Conservation (phyloP, 164 flowering plant genomes). For the Vitis rotundifolia region DNA sequence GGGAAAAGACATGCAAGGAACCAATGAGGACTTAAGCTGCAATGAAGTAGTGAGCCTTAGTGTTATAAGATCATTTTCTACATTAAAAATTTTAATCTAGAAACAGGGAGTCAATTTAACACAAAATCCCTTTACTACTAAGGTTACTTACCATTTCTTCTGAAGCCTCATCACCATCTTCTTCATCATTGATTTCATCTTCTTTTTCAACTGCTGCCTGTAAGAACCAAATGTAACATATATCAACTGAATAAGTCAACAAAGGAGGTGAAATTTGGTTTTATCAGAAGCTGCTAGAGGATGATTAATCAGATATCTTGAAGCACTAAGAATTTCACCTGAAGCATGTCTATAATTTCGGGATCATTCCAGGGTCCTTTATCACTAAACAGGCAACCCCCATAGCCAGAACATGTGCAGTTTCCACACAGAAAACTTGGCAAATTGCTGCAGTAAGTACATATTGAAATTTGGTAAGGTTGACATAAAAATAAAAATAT, state of each 20-base stretch:
- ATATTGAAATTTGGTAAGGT: neutral
- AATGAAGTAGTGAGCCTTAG: too few relatives aligned
- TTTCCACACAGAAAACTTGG: slow-evolving; percentile 75
- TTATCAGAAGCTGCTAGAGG: neutral
- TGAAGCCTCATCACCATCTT: slow-evolving; percentile 11
- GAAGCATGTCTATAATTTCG: slow-evolving; percentile 44
- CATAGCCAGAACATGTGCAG: slow-evolving; percentile 68
- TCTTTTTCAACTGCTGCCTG: slow-evolving; percentile 37
- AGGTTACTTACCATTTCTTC: slow-evolving; percentile 21
- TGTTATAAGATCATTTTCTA: too few relatives aligned
- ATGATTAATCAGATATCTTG: neutral
- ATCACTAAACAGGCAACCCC: slow-evolving; percentile 70
- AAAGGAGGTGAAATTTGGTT: neutral
- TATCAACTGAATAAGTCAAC: neutral
- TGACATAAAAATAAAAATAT: neutral
- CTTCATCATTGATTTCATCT: slow-evolving; percentile 13
- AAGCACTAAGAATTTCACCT: slow-evolving; percentile 27
- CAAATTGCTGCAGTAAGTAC: slow-evolving; percentile 46
- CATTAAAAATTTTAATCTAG: neutral
- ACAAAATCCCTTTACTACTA: too few relatives aligned
- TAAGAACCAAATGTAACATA: slow-evolving; percentile 8
- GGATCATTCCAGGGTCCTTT: slow-evolving; percentile 86
- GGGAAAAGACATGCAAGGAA: too few relatives aligned
- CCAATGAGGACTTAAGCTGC: too few relatives aligned
- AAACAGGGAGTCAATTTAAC: too few relatives aligned